Percentiles rank a stretch among this genome's conserved stretches.
Evolutionary conservation across 176 grass and related monocot genomes (phyloP).

Genomic region (Phyllostachys edulis): DNA sequence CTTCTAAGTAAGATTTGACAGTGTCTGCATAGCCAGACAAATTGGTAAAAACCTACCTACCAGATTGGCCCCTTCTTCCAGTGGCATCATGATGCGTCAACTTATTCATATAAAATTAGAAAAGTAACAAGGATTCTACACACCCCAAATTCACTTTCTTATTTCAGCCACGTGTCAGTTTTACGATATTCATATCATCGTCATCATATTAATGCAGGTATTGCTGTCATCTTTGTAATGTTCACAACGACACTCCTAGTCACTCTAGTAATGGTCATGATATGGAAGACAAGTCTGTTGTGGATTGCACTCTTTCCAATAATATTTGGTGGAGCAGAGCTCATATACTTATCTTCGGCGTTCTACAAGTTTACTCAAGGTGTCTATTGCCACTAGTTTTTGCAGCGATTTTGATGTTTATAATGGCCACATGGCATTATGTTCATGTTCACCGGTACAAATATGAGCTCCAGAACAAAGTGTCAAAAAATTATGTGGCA

Average conservation of each 20-base stretch:
- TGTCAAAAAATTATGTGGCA: constrained; percentile 17
- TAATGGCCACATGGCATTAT: constrained; percentile 76
- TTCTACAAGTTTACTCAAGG: constrained; percentile 69
- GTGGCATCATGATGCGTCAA: neutral
- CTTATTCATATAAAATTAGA: constrained; percentile 9
- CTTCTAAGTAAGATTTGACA: neutral
- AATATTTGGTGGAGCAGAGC: constrained; percentile 52
- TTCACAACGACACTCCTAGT: constrained; percentile 60
- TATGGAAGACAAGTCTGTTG: constrained; percentile 57
- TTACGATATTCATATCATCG: constrained; percentile 18
- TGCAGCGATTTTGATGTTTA: constrained; percentile 49
- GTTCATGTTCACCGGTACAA: constrained; percentile 56
- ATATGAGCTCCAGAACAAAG: no score
- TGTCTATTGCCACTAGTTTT: constrained; percentile 66
- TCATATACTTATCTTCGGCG: constrained; percentile 61
- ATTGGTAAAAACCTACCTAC: neutral
- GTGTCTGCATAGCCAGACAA: neutral
- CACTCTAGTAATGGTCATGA: constrained; percentile 61
- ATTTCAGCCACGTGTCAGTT: neutral
- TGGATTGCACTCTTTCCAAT: constrained; percentile 49
- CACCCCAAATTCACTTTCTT: neutral
- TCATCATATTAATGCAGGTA: constrained; percentile 44
- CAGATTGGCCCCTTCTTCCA: neutral
- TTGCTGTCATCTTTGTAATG: constrained; percentile 78
- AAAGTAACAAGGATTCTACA: neutral